A percentile compares a stretch with the other conserved stretches of the same genome.
Evolutionary conservation across 768 basidiomycete species (phyloP).

Genomic region (Exsudoporus frostii): DNA sequence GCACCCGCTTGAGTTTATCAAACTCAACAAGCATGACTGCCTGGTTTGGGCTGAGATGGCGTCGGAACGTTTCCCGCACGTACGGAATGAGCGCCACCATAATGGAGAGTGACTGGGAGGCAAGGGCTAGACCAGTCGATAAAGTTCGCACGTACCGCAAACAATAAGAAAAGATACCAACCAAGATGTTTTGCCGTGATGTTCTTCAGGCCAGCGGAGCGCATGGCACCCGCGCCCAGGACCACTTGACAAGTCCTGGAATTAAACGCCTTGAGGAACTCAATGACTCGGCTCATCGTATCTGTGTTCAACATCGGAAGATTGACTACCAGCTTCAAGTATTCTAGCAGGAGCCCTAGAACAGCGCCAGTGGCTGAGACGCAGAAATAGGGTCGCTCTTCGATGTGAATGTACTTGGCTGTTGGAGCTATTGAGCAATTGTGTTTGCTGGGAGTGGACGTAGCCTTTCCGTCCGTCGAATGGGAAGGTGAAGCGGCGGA

Average conservation of each 20-base stretch:
- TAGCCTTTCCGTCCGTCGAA: conserved; percentile 8
- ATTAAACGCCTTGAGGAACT: conserved; percentile 97
- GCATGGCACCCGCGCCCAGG: conserved; percentile 97
- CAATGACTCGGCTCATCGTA: conserved; percentile 90
- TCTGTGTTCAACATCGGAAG: conserved; percentile 88
- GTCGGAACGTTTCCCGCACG: conserved; percentile 89
- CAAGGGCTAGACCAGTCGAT: conserved; percentile 60
- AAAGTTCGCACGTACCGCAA: conserved; percentile 12
- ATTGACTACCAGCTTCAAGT: conserved; percentile 85
- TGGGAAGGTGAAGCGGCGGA: neutral
- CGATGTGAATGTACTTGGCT: conserved; percentile 68
- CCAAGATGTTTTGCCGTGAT: conserved; percentile 98
- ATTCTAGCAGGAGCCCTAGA: conserved; percentile 73
- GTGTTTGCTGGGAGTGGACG: conserved; percentile 17
- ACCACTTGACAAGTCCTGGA: conserved; percentile 98
- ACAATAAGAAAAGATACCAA: conserved; percentile 35
- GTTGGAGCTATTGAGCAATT: conserved; percentile 27
- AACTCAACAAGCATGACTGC: conserved; percentile 97
- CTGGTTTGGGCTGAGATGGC: conserved; percentile 92
- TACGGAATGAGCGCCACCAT: conserved; percentile 94
- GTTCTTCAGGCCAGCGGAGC: conserved; percentile 94
- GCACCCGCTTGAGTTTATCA: conserved; percentile 93
- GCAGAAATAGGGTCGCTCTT: conserved; percentile 80
- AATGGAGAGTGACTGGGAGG: conserved; percentile 93
- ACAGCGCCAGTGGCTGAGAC: conserved; percentile 83